A percentile compares a stretch with the other conserved stretches of the same genome.
Conservation (phyloP, 495 filamentous ascomycete genomes). For the Daldinia concentrica region DNA sequence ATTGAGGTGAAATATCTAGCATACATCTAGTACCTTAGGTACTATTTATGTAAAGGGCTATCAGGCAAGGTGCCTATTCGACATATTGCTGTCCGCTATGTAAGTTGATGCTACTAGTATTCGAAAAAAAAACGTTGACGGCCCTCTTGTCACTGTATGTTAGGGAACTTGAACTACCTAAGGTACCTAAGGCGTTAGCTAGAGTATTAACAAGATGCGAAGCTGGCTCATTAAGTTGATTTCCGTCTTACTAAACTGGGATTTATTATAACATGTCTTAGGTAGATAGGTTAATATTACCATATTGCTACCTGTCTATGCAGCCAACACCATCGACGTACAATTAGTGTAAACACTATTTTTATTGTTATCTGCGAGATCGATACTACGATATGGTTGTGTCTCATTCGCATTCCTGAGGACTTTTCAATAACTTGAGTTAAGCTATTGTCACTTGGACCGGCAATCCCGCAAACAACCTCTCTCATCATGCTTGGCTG, state of each 20-base stretch:
- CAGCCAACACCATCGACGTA: background rate
- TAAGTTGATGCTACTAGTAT: background rate
- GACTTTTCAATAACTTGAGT: slow-evolving; percentile 19
- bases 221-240: background rate
- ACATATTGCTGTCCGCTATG: background rate
- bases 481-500: slow-evolving; percentile 20
- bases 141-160: background rate
- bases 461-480: slow-evolving; percentile 16
- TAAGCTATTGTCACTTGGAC: slow-evolving; percentile 23
- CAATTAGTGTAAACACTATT: slow-evolving; percentile 29
- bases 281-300: background rate
- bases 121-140: background rate
- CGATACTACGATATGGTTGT: slow-evolving; percentile 34
- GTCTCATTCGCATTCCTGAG: slow-evolving; percentile 29
- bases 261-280: background rate
- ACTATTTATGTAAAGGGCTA: background rate
- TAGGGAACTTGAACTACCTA: background rate
- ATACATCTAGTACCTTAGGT: background rate
- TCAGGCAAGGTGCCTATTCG: background rate
- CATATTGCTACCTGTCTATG: background rate
- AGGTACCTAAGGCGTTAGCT: no score
- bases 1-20: background rate
- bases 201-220: background rate
- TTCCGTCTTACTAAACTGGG: background rate
- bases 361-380: slow-evolving; percentile 31